A percentile compares a stretch with the other conserved stretches of the same genome.
Conservation (phyloP, 2,329 filamentous ascomycete genomes). For the Aureobasidium sp. region DNA sequence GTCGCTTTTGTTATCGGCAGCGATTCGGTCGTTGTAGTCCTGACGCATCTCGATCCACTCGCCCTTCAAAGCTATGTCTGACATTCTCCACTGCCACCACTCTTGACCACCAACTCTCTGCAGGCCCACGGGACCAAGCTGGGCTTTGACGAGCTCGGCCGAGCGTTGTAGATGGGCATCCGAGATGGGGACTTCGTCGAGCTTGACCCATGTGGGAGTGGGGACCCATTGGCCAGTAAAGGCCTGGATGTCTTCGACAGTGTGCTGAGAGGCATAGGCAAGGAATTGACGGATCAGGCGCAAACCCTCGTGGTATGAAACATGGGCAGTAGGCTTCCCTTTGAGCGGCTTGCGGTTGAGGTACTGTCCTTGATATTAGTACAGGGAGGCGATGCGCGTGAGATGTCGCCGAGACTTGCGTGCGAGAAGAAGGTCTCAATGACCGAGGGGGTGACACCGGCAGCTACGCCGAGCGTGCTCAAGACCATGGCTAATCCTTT, state of each 20-base stretch:
- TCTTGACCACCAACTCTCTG: constrained; percentile 67
- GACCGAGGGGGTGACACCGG: constrained; percentile 80
- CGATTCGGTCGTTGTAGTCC: constrained; percentile 66
- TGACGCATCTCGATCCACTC: constrained; percentile 96
- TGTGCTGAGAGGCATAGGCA: constrained; percentile 74
- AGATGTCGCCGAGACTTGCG: constrained; percentile 43
- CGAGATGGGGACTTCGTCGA: constrained; percentile 60
- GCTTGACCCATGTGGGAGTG: constrained; percentile 77
- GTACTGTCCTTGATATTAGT: constrained; percentile 48
- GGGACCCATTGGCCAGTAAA: constrained; percentile 93
- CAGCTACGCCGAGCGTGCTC: constrained; percentile 71
- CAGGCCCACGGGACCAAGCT: constrained; percentile 72
- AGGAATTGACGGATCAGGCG: constrained; percentile 82
- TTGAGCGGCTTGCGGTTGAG: constrained; percentile 67
- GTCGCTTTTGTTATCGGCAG: constrained; percentile 48
- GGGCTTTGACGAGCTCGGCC: constrained; percentile 57
- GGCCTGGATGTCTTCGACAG: constrained; percentile 84
- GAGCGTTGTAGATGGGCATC: constrained; percentile 56
- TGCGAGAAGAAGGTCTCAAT: constrained; percentile 81
- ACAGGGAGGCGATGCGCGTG: neutral
- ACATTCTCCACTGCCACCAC: constrained; percentile 85
- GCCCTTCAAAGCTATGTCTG: constrained; percentile 58
- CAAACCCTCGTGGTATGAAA: constrained; percentile 90
- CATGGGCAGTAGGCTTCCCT: constrained; percentile 77
- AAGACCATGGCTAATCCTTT: constrained; percentile 47